Conservation (phyloP, 208 protist species). For the Trypanosoma cruzi region DNA sequence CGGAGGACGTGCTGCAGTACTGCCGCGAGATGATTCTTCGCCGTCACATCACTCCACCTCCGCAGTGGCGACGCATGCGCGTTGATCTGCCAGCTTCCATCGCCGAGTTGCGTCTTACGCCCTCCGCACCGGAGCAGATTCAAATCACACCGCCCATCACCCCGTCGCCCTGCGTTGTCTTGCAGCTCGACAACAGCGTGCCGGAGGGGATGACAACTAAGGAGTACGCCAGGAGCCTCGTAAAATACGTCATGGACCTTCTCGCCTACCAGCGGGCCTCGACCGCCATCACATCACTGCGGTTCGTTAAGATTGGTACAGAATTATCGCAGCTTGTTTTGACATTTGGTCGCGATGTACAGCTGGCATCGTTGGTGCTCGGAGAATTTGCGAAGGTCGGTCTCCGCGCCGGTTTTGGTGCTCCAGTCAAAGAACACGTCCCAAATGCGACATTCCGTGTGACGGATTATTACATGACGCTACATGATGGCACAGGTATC, state of each 20-base stretch:
- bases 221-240: constrained; percentile 75
- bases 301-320: constrained; percentile 76
- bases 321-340: constrained; percentile 77
- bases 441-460: constrained; percentile 86
- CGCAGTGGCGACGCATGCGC: constrained; percentile 72
- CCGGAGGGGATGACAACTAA: constrained; percentile 61
- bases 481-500: constrained; percentile 56
- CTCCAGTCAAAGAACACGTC: constrained; percentile 34
- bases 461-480: constrained; percentile 63
- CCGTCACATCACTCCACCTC: constrained; percentile 56
- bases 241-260: constrained; percentile 81
- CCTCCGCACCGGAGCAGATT: constrained; percentile 49
- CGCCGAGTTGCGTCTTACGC: constrained; percentile 71
- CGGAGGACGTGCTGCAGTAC: constrained; percentile 51
- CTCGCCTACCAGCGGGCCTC: constrained; percentile 62
- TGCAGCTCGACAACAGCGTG: constrained; percentile 58
- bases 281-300: constrained; percentile 76
- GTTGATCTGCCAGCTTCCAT: constrained; percentile 74
- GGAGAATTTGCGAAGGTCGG: constrained; percentile 53
- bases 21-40: constrained; percentile 54
- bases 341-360: constrained; percentile 63
- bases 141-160: constrained; percentile 42
- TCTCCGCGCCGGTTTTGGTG: constrained; percentile 61
- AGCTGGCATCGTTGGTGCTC: constrained; percentile 56
- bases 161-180: constrained; percentile 61